Conservation (phyloP, 2,329 filamentous ascomycete species). For the Neonectria ditissima region DNA sequence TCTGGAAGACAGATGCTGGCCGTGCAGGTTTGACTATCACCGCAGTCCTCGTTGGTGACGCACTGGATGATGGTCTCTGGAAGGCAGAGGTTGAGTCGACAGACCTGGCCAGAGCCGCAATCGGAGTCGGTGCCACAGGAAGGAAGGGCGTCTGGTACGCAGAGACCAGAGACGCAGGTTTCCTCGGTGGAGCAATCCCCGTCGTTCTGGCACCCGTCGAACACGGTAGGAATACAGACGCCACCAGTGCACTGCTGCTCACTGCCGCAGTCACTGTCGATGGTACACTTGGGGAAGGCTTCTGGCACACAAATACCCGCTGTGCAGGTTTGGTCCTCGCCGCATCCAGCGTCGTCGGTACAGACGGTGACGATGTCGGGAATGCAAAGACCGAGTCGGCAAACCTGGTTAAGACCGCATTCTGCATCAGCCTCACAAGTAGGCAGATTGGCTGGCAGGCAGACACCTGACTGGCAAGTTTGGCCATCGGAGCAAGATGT, state of each 20-base stretch:
- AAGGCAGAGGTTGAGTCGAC: slow-evolving; percentile 20
- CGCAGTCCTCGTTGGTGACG: slow-evolving; percentile 2
- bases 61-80: slow-evolving; percentile 14
- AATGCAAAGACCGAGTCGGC: slow-evolving; percentile 20
- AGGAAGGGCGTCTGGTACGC: slow-evolving; percentile 11
- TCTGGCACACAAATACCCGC: slow-evolving; percentile 18
- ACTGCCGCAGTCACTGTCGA: slow-evolving; percentile 13
- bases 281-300: slow-evolving; percentile 14
- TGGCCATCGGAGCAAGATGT: background rate
- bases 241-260: slow-evolving; percentile 12
- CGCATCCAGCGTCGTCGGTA: background rate
- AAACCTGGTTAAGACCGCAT: slow-evolving; percentile 25
- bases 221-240: slow-evolving; percentile 8
- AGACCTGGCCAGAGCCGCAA: slow-evolving; percentile 15
- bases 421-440: slow-evolving; percentile 2
- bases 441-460: slow-evolving; percentile 9
- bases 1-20: slow-evolving; percentile 19
- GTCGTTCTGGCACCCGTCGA: slow-evolving; percentile 3
- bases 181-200: slow-evolving; percentile 8
- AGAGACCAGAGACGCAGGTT: slow-evolving; percentile 15
- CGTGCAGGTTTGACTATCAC: slow-evolving; percentile 6
- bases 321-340: slow-evolving; percentile 5
- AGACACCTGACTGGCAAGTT: slow-evolving; percentile 13
- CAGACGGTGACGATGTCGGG: slow-evolving; percentile 7
- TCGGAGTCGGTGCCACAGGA: slow-evolving; percentile 10